Percentiles rank a stretch among this genome's conserved stretches.
These are phyloP conservation scores for Rhodomyrtus psidioides DNA, from an alignment of 441 rosid species.

Conservation along the genomic window DNA sequence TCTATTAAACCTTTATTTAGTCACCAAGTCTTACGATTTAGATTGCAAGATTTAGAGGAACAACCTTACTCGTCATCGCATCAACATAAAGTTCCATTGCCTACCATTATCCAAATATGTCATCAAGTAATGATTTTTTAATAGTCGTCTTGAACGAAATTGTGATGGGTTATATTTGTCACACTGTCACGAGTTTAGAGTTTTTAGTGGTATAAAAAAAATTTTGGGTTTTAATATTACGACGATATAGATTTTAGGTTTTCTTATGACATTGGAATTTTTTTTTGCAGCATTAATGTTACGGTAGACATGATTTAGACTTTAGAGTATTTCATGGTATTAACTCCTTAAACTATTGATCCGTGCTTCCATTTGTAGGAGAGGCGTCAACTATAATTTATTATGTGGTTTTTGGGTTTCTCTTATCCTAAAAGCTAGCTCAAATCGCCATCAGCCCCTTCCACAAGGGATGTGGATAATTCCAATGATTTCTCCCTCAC, in stretches of 20 bases:
- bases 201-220: neutral
- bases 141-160: neutral
- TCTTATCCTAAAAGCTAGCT: too few species aligned
- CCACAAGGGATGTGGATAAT: too few species aligned
- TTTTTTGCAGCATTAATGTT: too few species aligned
- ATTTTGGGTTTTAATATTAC: neutral
- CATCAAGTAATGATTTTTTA: neutral
- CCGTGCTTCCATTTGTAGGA: neutral
- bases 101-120: too few species aligned
- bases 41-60: too few species aligned
- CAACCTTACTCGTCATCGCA: neutral
- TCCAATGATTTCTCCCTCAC: too few species aligned
- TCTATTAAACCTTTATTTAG: neutral
- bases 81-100: neutral
- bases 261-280: too few species aligned
- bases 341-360: neutral
- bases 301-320: too few species aligned
- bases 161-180: neutral
- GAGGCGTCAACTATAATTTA: too few species aligned
- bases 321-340: neutral
- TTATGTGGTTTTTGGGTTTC: too few species aligned
- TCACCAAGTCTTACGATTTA: neutral
- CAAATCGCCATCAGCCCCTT: too few species aligned
- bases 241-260: neutral
- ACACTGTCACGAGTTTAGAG: rapidly evolving